Conservation (phyloP, 1,139 yeast genomes). For the Pichia sp. region DNA sequence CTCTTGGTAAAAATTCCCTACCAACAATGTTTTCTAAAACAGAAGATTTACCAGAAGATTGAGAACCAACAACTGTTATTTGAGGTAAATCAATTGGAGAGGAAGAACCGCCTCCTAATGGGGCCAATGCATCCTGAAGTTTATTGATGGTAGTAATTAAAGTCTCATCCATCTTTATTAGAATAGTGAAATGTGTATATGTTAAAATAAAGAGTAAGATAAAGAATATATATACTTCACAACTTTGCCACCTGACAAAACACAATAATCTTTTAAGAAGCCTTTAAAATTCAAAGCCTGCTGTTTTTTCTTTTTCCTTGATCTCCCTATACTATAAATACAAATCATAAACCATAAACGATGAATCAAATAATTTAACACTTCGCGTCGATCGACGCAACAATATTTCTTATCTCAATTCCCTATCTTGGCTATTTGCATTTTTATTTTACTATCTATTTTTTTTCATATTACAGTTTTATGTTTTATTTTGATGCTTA, state of each 20-base stretch:
- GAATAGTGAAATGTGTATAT: no score
- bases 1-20: constrained; percentile 87
- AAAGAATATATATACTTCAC: no score
- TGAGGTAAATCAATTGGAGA: constrained; percentile 92
- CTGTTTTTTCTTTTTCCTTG: not conserved
- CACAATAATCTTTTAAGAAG: no score
- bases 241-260: no score
- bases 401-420: no score
- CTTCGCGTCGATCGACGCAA: not conserved
- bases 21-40: constrained; percentile 91
- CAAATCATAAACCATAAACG: no score
- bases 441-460: not conserved
- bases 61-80: constrained; percentile 95
- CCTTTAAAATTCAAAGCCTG: not conserved
- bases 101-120: constrained; percentile 79
- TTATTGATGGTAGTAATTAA: constrained; percentile 89
- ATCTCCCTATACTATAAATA: not conserved
- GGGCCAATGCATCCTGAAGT: constrained; percentile 89
- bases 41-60: constrained; percentile 88
- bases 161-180: constrained; percentile 68
- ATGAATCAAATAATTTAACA: no score
- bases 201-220: no score
- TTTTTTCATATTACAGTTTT: no score
- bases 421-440: not conserved
- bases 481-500: no score